Evolutionary conservation across 1,284 basidiomycete genomes (phyloP).

Genomic region (Cutaneotrichosporon sp.): DNA sequence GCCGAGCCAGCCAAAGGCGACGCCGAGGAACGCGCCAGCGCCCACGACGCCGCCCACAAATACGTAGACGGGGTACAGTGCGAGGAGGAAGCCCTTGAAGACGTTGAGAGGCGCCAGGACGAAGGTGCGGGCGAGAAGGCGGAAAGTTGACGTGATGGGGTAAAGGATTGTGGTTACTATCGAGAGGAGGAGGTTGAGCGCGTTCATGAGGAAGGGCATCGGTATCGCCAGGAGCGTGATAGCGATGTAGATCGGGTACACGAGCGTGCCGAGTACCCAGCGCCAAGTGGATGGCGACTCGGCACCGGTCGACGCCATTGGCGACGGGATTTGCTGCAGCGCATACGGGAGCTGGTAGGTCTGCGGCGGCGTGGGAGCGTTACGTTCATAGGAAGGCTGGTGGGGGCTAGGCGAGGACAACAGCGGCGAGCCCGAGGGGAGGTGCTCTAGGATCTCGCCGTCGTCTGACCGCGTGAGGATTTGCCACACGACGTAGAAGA

Average conservation of each 20-base stretch:
- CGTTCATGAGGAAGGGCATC: conserved; percentile 30
- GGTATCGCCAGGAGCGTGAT: conserved; percentile 36
- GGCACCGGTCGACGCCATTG: background rate
- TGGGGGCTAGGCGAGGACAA: background rate
- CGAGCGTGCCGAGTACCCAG: conserved; percentile 20
- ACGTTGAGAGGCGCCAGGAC: conserved; percentile 28
- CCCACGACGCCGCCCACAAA: conserved; percentile 40
- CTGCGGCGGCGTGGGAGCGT: conserved; percentile 3
- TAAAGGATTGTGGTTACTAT: conserved; percentile 30
- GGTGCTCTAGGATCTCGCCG: conserved; percentile 36
- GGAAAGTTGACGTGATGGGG: conserved; percentile 30
- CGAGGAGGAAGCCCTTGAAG: conserved; percentile 20
- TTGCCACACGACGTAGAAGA: conserved; percentile 41
- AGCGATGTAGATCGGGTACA: conserved; percentile 38
- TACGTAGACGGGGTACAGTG: conserved; percentile 37
- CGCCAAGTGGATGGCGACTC: conserved; percentile 22
- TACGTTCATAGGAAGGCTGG: background rate
- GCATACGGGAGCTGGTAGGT: conserved; percentile 33
- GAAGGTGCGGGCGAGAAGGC: conserved; percentile 30
- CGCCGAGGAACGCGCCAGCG: conserved; percentile 35
- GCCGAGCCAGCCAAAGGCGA: conserved; percentile 35
- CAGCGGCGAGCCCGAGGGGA: conserved; percentile 23
- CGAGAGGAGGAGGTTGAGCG: conserved; percentile 21
- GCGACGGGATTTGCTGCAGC: conserved; percentile 20
- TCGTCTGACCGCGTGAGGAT: conserved; percentile 44